A percentile compares a stretch with the other conserved stretches of the same genome.
These are phyloP conservation scores for Paramyrothecium sp. DNA, from an alignment of 2,329 filamentous ascomycete genomes.

Conservation along the genomic window DNA sequence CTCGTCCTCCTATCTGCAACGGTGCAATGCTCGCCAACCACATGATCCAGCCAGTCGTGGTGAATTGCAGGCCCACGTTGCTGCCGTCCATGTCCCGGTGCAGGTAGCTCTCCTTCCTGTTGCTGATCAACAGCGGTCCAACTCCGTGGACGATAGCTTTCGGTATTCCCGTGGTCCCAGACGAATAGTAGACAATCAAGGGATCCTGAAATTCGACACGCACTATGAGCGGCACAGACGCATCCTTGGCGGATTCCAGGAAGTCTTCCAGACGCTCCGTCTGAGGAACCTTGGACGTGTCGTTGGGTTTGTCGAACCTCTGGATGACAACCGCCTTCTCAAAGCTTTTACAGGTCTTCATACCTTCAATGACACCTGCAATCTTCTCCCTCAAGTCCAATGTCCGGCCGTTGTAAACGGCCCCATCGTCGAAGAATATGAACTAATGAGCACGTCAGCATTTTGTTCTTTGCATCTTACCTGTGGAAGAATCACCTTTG, in stretches of 20 bases:
- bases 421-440: conserved; percentile 80
- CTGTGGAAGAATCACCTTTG: conserved; percentile 45
- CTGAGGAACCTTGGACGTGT: conserved; percentile 52
- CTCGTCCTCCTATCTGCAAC: conserved; percentile 58
- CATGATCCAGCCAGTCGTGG: conserved; percentile 87
- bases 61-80: conserved; percentile 53
- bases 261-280: conserved; percentile 46
- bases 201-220: conserved; percentile 71
- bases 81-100: conserved; percentile 41
- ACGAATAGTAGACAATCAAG: conserved; percentile 75
- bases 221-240: conserved; percentile 42
- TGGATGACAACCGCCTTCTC: conserved; percentile 63
- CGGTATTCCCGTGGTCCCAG: conserved; percentile 78
- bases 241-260: conserved; percentile 27
- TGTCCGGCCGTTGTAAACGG: conserved; percentile 76
- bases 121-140: conserved; percentile 59
- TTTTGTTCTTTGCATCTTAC: not conserved
- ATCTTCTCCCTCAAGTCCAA: conserved; percentile 75
- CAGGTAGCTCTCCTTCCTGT: conserved; percentile 56
- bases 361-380: conserved; percentile 63
- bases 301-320: conserved; percentile 60
- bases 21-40: conserved; percentile 63
- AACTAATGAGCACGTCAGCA: conserved; percentile 36
- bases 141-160: conserved; percentile 83
- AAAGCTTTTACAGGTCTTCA: conserved; percentile 61